Evolutionary conservation across 495 filamentous ascomycete species (phyloP).

Genomic region (Penicillium daleae): DNA sequence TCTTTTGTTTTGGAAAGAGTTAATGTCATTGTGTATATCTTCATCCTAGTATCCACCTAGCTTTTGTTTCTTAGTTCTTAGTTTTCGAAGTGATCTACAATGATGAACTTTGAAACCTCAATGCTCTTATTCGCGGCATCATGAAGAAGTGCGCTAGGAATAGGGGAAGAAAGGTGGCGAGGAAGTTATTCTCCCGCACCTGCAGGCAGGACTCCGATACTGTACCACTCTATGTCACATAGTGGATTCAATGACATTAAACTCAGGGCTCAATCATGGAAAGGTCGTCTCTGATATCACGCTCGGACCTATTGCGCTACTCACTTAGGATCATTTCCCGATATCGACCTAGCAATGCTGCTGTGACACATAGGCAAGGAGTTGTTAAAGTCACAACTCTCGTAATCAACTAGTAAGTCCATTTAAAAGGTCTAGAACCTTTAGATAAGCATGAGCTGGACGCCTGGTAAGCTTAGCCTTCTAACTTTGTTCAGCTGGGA

Average conservation of each 20-base stretch:
- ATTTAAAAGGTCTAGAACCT: not conserved
- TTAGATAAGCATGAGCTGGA: not conserved
- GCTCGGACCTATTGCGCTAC: not conserved
- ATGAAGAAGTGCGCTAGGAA: not conserved
- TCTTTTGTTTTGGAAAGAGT: slow-evolving; percentile 4
- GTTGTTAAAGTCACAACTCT: slow-evolving; percentile 1
- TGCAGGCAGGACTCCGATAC: no score
- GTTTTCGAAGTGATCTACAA: not conserved
- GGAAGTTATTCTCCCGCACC: not conserved
- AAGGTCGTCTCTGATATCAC: no score
- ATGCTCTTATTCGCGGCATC: not conserved
- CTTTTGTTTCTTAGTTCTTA: slow-evolving; percentile 4
- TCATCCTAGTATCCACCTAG: not conserved
- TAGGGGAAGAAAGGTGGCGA: no score
- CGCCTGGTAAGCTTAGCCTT: not conserved
- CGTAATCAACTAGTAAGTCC: not conserved
- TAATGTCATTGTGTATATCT: slow-evolving; percentile 4
- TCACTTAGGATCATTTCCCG: not conserved
- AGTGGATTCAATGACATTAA: no score
- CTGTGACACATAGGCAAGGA: not conserved
- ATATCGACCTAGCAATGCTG: not conserved
- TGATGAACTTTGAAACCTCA: not conserved
- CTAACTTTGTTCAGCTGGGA: not conserved
- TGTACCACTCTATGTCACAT: no score
- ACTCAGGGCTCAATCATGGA: no score